Evolutionary conservation across 139 green algal genomes (phyloP), one percentile per base, ranked within the genome.

Genomic region (Desmodesmus armatus): DNA sequence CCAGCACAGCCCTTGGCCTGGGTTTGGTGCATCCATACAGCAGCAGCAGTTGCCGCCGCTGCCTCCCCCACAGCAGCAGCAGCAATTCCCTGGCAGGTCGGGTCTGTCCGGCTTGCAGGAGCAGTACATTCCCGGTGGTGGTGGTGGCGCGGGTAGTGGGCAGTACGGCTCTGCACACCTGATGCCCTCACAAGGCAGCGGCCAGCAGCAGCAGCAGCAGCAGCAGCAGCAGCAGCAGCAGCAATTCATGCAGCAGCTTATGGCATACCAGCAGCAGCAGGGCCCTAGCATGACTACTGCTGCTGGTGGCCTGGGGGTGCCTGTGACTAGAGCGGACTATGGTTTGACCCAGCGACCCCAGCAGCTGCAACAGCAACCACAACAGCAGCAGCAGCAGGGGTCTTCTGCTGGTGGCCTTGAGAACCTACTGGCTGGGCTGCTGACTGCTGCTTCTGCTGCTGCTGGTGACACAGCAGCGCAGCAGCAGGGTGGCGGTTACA

Each of bases 21-120:
- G 25, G 5, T 27, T n/a, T 41, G 44, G 21, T 29, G 72, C 23
- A 1, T n/a, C 41, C 1, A 19, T 5, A 9, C 47, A 55, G 47
- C 47, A 55, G 33, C 31, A n/a, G 65, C 15, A 19, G 41, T 41
- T 72, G 47, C 9, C 9, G 47, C 9, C n/a, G 47, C 47, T 13
- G 47, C 47, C 47, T 55, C 47, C 7, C 47, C 47, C 7, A 7
- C 47, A 55, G 66, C 66, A 75, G 73, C 73, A 80, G 73, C 73
- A 80, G 73, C 47, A 80, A n/a, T n/a, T n/a, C n/a, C n/a, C n/a
- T n/a, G n/a, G n/a, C n/a, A n/a, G n/a, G n/a, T n/a, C n/a, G n/a
- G n/a, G n/a, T n/a, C n/a, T n/a, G n/a, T n/a, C n/a, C n/a, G n/a
- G n/a, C n/a, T n/a, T n/a, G n/a, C n/a, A n/a, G n/a, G n/a, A n/a